Evolutionary conservation across 2,329 filamentous ascomycete species (phyloP), one percentile per base, ranked within the genome.

Genomic region (Hymenoscyphus albidus): DNA sequence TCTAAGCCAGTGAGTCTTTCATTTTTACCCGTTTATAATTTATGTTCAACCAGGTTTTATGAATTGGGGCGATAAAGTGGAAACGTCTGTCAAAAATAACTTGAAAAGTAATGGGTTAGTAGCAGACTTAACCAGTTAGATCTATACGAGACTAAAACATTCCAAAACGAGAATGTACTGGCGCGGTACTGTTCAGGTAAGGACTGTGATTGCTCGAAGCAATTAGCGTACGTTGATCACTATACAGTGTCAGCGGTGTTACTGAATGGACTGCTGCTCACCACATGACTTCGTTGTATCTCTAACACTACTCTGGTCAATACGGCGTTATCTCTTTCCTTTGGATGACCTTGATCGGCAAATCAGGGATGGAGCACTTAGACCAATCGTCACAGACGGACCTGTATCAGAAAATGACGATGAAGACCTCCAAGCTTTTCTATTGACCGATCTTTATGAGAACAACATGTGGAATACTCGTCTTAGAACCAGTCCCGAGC

Each of bases 11-110:
- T 57, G 39, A 42, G 48, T 57, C 18, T 35, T 39, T n/a, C 14
- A 51, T 6, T 16, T 35, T 35, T 35, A 35, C 12, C 13, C 4
- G 3, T 61, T 38, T 54, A 4, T 16, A 4, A 61, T 38, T n/a
- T 18, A 10, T 42, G 13, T 31, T 57, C 10, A 13, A 13, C 3
- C 9, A 31, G 54, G 13, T 12, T 56, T 22, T 38, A 31, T 44
- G 56, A 54, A 62, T 51, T 62, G 54, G 61, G 61, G 61, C 18
- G 61, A 62, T 40, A 51, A 12, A 18, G 18, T 62, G n/a, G 31
- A 89, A 58, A 83, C 91, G 54, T 86, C 85, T 48, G 82, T 93
- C 59, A 82, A 84, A 75, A 94, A 94, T 76, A 64, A 69, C 14
- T 69, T 79, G 48, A 83, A 86, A 61, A 82, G 92, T 14, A 84